phyloP scores from a whole-genome alignment of 768 basidiomycete species.

The Agrocybe pediades region DNA sequence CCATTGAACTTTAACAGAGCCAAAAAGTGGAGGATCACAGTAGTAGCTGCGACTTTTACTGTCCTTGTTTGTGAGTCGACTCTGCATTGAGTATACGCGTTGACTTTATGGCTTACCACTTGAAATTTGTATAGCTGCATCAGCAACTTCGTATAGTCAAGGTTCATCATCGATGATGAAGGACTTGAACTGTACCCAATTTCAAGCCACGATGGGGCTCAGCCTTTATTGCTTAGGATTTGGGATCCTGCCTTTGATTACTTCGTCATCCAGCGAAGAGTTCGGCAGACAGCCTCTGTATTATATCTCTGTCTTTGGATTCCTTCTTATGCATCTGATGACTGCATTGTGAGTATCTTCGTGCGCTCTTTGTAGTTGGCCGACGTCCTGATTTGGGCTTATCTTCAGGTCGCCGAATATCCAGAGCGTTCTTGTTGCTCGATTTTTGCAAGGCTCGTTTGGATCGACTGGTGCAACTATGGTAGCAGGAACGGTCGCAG shows the following conservation, averaged over 20 bases:
- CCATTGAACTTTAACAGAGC: slow-evolving; percentile 37
- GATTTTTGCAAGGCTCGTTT: slow-evolving; percentile 63
- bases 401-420: slow-evolving; percentile 44
- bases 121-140: slow-evolving; percentile 41
- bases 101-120: not conserved
- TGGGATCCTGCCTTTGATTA: slow-evolving; percentile 60
- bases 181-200: slow-evolving; percentile 45
- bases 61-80: slow-evolving; percentile 46
- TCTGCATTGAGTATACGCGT: slow-evolving; percentile 17
- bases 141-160: slow-evolving; percentile 53
- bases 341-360: slow-evolving; percentile 36
- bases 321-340: slow-evolving; percentile 51
- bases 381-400: slow-evolving; percentile 19
- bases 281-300: slow-evolving; percentile 68
- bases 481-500: slow-evolving; percentile 70
- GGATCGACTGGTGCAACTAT: slow-evolving; percentile 71
- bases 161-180: slow-evolving; percentile 60
- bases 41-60: slow-evolving; percentile 49
- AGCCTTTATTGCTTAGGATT: slow-evolving; percentile 63
- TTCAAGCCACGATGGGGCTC: slow-evolving; percentile 49
- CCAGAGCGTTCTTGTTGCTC: slow-evolving; percentile 56
- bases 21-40: slow-evolving; percentile 49
- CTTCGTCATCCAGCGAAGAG: slow-evolving; percentile 74
- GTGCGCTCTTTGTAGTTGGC: not conserved
- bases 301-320: slow-evolving; percentile 48